phyloP scores from a whole-genome alignment of 768 basidiomycete genomes.

The Strobilomyces dryophilus region DNA sequence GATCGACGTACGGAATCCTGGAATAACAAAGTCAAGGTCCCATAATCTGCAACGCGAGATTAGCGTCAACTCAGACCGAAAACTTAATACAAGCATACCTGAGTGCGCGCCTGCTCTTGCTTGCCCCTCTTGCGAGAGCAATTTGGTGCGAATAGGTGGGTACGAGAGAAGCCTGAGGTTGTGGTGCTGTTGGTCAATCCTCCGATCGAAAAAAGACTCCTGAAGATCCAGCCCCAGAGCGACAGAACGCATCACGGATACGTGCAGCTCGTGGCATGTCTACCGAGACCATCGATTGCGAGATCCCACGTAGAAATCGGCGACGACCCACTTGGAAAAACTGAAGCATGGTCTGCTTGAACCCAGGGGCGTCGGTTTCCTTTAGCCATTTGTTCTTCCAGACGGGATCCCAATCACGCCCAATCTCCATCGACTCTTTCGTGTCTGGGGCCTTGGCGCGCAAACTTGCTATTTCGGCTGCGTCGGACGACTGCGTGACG shows the following conservation, averaged over 20 bases:
- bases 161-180: constrained; percentile 80
- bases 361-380: constrained; percentile 56
- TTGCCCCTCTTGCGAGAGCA: constrained; percentile 61
- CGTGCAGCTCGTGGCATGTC: constrained; percentile 75
- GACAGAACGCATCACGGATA: constrained; percentile 78
- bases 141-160: constrained; percentile 61
- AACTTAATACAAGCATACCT: constrained; percentile 33
- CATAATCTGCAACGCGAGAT: constrained; percentile 52
- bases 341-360: constrained; percentile 67
- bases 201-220: constrained; percentile 71
- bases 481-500: constrained; percentile 68
- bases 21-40: constrained; percentile 77
- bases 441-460: constrained; percentile 75
- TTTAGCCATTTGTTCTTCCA: constrained; percentile 83
- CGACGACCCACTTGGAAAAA: constrained; percentile 59
- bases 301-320: not conserved
- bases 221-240: constrained; percentile 74
- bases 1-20: constrained; percentile 56
- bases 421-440: constrained; percentile 89
- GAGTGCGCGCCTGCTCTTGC: constrained; percentile 83
- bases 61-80: not conserved
- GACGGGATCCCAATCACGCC: constrained; percentile 71
- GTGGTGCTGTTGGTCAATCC: constrained; percentile 73
- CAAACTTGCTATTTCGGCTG: constrained; percentile 66
- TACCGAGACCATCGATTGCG: constrained; percentile 26